Conservation (phyloP, 176 grass and related monocot genomes). For the Musa beccarii region DNA sequence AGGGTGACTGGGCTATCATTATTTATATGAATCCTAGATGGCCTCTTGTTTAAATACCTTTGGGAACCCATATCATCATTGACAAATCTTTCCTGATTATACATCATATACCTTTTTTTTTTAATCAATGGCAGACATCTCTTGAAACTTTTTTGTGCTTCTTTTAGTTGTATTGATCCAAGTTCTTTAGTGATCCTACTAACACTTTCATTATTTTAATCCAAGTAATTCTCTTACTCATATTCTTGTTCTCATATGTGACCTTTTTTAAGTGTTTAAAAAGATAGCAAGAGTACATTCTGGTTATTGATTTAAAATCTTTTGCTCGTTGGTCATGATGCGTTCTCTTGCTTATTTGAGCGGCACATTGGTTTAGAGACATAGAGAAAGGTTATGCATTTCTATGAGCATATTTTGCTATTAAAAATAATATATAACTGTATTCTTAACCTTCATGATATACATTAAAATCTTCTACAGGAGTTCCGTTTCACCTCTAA, state of each 20-base stretch:
- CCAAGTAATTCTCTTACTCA: no score
- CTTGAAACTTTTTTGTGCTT: no score
- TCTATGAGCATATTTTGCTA: not conserved
- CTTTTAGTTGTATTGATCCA: not conserved
- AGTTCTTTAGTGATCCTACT: not conserved
- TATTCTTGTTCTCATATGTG: no score
- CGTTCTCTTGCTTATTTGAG: not conserved
- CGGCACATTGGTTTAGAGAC: not conserved
- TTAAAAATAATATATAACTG: not conserved
- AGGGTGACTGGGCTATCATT: no score
- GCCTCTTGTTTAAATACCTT: no score
- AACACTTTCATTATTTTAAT: no score
- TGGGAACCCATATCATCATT: no score
- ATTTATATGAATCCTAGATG: no score
- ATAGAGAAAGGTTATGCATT: not conserved
- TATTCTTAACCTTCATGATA: constrained; percentile 12
- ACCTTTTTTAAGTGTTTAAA: not conserved
- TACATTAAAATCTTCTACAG: constrained; percentile 27
- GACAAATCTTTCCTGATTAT: no score
- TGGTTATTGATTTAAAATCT: not conserved
- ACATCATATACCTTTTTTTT: no score
- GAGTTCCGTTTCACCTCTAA: constrained; percentile 47
- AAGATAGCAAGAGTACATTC: not conserved
- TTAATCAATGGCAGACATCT: no score
- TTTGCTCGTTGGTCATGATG: not conserved